phyloP scores from a whole-genome alignment of 495 filamentous ascomycete species.

The Neurospora sp. region DNA sequence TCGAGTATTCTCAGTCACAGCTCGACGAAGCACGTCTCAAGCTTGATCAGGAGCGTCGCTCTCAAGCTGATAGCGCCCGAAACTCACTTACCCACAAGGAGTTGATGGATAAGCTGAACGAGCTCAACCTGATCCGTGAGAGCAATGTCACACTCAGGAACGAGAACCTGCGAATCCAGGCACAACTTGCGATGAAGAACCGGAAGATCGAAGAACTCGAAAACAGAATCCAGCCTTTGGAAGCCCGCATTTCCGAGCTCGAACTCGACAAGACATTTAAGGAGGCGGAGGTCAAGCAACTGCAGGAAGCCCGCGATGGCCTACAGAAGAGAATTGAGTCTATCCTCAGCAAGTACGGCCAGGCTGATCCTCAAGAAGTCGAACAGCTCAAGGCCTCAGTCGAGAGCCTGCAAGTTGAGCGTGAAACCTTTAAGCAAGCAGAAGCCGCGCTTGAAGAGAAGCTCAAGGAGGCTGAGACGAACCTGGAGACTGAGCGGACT shows the following conservation, averaged over 20 bases:
- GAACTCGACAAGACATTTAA: conserved; percentile 69
- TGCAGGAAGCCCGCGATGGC: conserved; percentile 78
- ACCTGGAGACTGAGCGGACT: conserved; percentile 33
- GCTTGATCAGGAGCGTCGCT: conserved; percentile 74
- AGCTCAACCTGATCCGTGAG: conserved; percentile 89
- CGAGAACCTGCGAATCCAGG: conserved; percentile 69
- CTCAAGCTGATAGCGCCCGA: conserved; percentile 61
- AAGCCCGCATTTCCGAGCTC: conserved; percentile 65
- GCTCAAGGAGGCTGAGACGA: conserved; percentile 33
- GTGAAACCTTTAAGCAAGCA: conserved; percentile 51
- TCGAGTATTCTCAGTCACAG: conserved; percentile 75
- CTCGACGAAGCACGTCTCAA: conserved; percentile 79
- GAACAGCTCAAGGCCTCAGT: conserved; percentile 67
- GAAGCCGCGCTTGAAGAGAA: conserved; percentile 50
- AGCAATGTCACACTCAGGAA: conserved; percentile 80
- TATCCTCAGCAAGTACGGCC: conserved; percentile 91
- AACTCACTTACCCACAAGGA: conserved; percentile 70
- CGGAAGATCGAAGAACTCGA: conserved; percentile 63
- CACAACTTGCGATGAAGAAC: conserved; percentile 62
- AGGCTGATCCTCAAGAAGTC: conserved; percentile 84
- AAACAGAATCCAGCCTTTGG: conserved; percentile 69
- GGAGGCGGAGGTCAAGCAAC: conserved; percentile 74
- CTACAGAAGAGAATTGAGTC: conserved; percentile 92
- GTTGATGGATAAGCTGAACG: conserved; percentile 84
- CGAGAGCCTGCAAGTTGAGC: conserved; percentile 55